phyloP scores from a whole-genome alignment of 805 yeast genomes.

The Candida golubevii region DNA sequence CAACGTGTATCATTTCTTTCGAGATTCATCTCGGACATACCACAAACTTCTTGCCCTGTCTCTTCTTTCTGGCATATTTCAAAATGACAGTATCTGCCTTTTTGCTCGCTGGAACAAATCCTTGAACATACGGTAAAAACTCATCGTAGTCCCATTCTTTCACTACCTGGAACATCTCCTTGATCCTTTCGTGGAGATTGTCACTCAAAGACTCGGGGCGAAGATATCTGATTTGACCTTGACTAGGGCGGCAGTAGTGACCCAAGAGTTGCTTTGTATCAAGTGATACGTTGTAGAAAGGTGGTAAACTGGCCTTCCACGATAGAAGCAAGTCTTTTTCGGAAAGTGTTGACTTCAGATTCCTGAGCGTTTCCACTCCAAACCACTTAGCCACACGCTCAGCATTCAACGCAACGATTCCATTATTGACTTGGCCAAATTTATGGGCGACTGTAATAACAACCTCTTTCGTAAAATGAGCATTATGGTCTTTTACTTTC shows the following conservation, averaged over 20 bases:
- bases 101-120: slow-evolving; percentile 31
- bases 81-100: slow-evolving; percentile 35
- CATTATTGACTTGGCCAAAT: slow-evolving; percentile 21
- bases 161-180: slow-evolving; percentile 29
- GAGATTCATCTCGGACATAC: slow-evolving; percentile 19
- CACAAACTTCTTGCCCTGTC: slow-evolving; percentile 29
- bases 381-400: slow-evolving; percentile 52
- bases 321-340: slow-evolving; percentile 55
- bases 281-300: slow-evolving; percentile 56
- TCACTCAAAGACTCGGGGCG: slow-evolving; percentile 44
- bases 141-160: slow-evolving; percentile 39
- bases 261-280: slow-evolving; percentile 55
- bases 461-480: slow-evolving; percentile 33
- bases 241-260: slow-evolving; percentile 44
- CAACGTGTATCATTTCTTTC: too few relatives aligned
- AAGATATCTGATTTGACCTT: slow-evolving; percentile 49
- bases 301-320: slow-evolving; percentile 62
- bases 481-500: slow-evolving; percentile 25
- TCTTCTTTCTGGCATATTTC: slow-evolving; percentile 35
- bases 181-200: slow-evolving; percentile 24
- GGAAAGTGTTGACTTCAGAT: slow-evolving; percentile 9
- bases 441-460: slow-evolving; percentile 43
- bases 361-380: slow-evolving; percentile 50
- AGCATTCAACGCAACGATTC: slow-evolving; percentile 38
- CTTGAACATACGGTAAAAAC: slow-evolving; percentile 30